Conservation (phyloP, 176 grass and related monocot genomes). For the Zoysia japonica region DNA sequence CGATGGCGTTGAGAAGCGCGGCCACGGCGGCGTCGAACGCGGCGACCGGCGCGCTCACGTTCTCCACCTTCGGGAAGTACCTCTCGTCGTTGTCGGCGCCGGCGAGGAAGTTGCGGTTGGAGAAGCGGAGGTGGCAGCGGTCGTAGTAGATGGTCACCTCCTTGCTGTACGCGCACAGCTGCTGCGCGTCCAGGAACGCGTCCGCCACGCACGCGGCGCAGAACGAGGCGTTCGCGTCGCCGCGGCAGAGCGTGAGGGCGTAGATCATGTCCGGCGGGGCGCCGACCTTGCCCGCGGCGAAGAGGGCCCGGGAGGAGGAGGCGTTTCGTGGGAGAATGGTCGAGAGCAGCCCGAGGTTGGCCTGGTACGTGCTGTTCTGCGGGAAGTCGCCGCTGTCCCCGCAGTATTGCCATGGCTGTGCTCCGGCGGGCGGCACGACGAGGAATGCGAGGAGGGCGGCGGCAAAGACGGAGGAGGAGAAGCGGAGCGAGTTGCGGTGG, state of each 20-base stretch:
- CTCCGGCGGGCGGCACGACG: too few species aligned
- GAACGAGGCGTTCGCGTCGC: slow-evolving; percentile 31
- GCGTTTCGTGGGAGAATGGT: neutral
- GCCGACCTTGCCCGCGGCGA: slow-evolving; percentile 28
- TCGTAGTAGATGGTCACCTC: slow-evolving; percentile 46
- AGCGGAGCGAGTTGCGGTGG: too few species aligned
- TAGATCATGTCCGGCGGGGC: slow-evolving; percentile 27
- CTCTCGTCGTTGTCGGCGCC: slow-evolving; percentile 5
- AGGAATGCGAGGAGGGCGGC: too few species aligned
- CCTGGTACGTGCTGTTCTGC: slow-evolving; percentile 33
- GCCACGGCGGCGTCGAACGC: slow-evolving; percentile 19
- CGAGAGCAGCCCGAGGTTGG: slow-evolving; percentile 35
- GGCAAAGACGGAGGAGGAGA: too few species aligned
- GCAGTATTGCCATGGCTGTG: too few species aligned
- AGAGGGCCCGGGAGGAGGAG: slow-evolving; percentile 18
- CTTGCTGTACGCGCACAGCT: slow-evolving; percentile 33
- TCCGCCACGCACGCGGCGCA: slow-evolving; percentile 11
- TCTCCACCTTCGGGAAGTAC: neutral
- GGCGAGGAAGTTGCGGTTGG: slow-evolving; percentile 42
- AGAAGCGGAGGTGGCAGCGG: slow-evolving; percentile 58
- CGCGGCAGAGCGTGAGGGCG: slow-evolving; percentile 46
- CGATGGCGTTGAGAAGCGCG: slow-evolving; percentile 41
- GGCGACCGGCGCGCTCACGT: slow-evolving; percentile 3
- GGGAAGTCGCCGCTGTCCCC: too few species aligned
- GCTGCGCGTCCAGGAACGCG: slow-evolving; percentile 31